A percentile compares a stretch with the other conserved stretches of the same genome.
phyloP scores from a whole-genome alignment of 768 basidiomycete genomes.

The Suillus cothurnatus region DNA sequence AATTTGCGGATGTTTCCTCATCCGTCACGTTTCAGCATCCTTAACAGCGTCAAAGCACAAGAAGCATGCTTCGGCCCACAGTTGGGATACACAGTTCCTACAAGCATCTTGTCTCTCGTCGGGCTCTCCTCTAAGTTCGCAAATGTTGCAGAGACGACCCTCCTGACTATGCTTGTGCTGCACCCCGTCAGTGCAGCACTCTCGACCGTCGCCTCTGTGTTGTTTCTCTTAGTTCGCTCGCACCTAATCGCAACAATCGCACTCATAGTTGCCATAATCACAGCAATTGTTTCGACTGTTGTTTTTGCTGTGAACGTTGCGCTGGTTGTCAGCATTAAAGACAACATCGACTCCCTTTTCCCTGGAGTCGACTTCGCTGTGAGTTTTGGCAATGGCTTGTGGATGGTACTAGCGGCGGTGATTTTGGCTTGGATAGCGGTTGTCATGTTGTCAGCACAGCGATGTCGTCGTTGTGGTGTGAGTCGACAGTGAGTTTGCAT shows the following conservation, averaged over 20 bases:
- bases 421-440: constrained; percentile 62
- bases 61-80: constrained; percentile 61
- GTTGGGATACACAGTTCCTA: constrained; percentile 71
- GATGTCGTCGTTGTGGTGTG: constrained; percentile 72
- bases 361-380: constrained; percentile 46
- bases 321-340: constrained; percentile 53
- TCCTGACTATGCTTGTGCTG: constrained; percentile 61
- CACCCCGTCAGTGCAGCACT: constrained; percentile 69
- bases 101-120: constrained; percentile 40
- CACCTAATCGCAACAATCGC: constrained; percentile 57
- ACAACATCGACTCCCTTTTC: constrained; percentile 41
- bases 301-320: constrained; percentile 66
- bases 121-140: constrained; percentile 49
- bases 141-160: constrained; percentile 47
- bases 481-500: constrained; percentile 34
- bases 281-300: constrained; percentile 54
- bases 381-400: constrained; percentile 66
- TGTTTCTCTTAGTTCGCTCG: constrained; percentile 61
- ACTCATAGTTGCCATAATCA: constrained; percentile 58
- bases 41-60: constrained; percentile 5
- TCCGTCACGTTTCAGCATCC: constrained; percentile 9
- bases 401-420: constrained; percentile 67
- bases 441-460: constrained; percentile 60
- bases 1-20: constrained; percentile 4
- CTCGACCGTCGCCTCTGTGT: constrained; percentile 52